Conservation (phyloP, 2,329 filamentous ascomycete species). For the Stachybotrys chartarum region DNA sequence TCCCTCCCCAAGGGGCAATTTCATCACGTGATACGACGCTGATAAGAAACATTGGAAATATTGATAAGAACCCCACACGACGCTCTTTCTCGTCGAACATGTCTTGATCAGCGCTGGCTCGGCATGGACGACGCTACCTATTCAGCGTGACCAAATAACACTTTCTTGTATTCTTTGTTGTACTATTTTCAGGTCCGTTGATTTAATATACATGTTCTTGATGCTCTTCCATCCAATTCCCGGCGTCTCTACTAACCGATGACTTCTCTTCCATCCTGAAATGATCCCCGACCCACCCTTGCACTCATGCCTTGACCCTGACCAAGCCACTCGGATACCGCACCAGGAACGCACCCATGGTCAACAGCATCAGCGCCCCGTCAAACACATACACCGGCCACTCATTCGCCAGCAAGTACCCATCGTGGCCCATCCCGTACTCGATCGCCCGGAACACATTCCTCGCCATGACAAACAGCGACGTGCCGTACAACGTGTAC, state of each 20-base stretch:
- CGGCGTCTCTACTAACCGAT: neutral
- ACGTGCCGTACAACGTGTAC: conserved; percentile 26
- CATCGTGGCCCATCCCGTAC: conserved; percentile 30
- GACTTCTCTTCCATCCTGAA: neutral
- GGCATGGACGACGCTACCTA: too few relatives aligned
- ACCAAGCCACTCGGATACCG: conserved; percentile 9
- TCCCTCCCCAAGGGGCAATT: too few relatives aligned
- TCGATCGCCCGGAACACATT: conserved; percentile 39
- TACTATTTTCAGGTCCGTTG: too few relatives aligned
- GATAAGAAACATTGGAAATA: too few relatives aligned
- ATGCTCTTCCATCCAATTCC: too few relatives aligned
- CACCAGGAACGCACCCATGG: conserved; percentile 10
- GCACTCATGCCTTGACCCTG: neutral
- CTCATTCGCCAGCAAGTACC: conserved; percentile 29
- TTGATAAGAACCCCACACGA: too few relatives aligned
- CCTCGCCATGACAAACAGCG: conserved; percentile 30
- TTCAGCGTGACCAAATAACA: too few relatives aligned
- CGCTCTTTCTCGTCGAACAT: too few relatives aligned
- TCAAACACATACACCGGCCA: conserved; percentile 34
- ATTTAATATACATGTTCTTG: too few relatives aligned
- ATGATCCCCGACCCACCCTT: neutral
- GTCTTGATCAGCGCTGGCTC: too few relatives aligned
- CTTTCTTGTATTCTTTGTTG: too few relatives aligned
- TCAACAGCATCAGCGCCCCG: conserved; percentile 27
- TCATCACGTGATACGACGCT: too few relatives aligned